Percentiles rank a stretch among this genome's conserved stretches.
These are phyloP conservation scores for Perilla frutescens DNA, from an alignment of 257 asterid genomes.

Conservation along the genomic window DNA sequence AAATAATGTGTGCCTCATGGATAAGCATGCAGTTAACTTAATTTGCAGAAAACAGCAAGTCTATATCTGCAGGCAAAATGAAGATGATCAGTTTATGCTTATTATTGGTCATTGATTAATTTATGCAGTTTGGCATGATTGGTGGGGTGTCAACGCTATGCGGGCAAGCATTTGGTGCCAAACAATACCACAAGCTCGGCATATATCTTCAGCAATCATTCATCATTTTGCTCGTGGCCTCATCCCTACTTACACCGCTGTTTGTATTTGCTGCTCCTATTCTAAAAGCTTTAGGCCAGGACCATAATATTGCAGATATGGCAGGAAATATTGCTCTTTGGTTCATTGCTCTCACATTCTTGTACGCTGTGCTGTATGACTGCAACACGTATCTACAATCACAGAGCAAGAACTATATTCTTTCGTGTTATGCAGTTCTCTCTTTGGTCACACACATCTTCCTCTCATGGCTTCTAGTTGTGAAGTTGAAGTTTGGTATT, in stretches of 20 bases:
- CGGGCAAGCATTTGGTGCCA: slow-evolving; percentile 17
- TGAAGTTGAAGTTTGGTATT: slow-evolving; percentile 53
- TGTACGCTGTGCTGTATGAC: slow-evolving; percentile 47
- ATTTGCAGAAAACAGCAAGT: no score
- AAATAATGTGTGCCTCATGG: no score
- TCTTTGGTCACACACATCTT: slow-evolving; percentile 50
- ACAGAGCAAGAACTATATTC: slow-evolving; percentile 70
- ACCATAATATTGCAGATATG: slow-evolving; percentile 46
- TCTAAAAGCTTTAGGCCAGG: slow-evolving; percentile 64
- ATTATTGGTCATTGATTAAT: no score
- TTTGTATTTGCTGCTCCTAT: slow-evolving; percentile 53
- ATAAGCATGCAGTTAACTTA: no score
- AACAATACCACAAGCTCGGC: slow-evolving; percentile 7
- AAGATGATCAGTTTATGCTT: no score
- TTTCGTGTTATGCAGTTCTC: slow-evolving; percentile 54
- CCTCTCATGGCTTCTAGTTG: slow-evolving; percentile 64
- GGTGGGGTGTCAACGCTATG: background rate
- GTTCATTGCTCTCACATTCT: slow-evolving; percentile 59
- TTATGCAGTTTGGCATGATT: slow-evolving; percentile 47
- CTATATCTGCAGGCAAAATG: no score
- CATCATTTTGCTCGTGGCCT: background rate
- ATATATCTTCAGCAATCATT: slow-evolving; percentile 13
- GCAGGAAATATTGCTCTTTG: slow-evolving; percentile 52
- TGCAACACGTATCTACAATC: slow-evolving; percentile 75
- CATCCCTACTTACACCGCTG: slow-evolving; percentile 43